Base-by-base conservation (phyloP, 495 filamentous ascomycete species). In the Neurospora sp. region DNA sequence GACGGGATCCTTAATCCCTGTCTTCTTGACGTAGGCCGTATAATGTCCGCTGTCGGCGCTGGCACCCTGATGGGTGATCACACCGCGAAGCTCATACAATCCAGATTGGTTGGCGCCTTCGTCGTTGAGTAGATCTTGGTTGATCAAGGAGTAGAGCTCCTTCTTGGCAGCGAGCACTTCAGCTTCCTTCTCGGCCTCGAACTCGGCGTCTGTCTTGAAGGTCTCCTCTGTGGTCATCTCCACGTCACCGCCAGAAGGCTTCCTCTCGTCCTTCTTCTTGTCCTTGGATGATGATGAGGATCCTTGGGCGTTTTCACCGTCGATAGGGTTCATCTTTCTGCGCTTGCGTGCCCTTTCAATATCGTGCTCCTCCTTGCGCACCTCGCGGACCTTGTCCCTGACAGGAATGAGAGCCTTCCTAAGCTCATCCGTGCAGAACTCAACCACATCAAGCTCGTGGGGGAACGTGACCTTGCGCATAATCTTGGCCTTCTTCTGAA, bases 381-480 rank as follows among this genome's bases (percentile, higher is more conserved):
- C 90, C 77, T 99, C 96, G 27, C 96, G 90, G 40, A 99, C 92
- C 86, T 96, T 96, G 83, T 99, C 96, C 66, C 96, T 88, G 40
- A 98, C 90, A 4, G 96, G 96, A 70, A 98, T 85, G 48, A 99
- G 88, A 75, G 91, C 88, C 77, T 92, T 90, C 80, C 88, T 89
- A 69, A 99, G 86, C 71, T 96, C 90, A 46, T 98, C 94, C 70
- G 94, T 94, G 80, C 96, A 99, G 83, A 95, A 98, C 78, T 99
- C 96, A 11, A 97, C 92, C 5, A 91, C 90, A 80, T 99, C 96
- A 35, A 99, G 85, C 82, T 99, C 96, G 69, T 90, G 89, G 20
- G 94, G 95, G 81, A 99, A 99, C 0, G 93, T 94, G 62, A 99
- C 96, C 82, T 98, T 99, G 76, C 94, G 92, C 94, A 99, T 94